These are phyloP conservation scores for Hyaloscypha hepaticicola DNA, from an alignment of 495 filamentous ascomycete species.

Conservation along the genomic window DNA sequence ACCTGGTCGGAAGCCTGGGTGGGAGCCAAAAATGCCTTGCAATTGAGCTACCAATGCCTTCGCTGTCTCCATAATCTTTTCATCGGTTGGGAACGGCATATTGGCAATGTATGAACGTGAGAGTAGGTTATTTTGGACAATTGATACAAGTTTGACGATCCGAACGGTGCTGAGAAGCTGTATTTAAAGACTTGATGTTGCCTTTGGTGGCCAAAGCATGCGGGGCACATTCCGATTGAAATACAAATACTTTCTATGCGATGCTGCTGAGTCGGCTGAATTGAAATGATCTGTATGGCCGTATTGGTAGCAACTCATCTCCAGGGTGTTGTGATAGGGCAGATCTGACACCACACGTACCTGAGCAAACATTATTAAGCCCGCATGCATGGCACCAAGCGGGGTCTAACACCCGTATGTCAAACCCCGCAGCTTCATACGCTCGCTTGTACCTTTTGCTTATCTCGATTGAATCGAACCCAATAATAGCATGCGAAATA, in stretches of 20 bases:
- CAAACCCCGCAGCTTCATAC: neutral
- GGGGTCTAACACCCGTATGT: neutral
- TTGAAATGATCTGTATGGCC: neutral
- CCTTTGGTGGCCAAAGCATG: neutral
- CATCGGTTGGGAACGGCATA: slow-evolving; percentile 43
- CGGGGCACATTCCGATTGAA: neutral
- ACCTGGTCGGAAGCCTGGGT: slow-evolving; percentile 47
- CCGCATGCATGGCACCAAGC: neutral
- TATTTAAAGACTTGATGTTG: neutral
- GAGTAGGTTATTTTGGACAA: neutral
- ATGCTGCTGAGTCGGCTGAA: neutral
- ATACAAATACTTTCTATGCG: neutral
- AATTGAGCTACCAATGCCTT: slow-evolving; percentile 39
- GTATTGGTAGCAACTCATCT: neutral
- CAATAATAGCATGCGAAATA: neutral
- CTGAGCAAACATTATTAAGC: neutral
- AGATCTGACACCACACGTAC: neutral
- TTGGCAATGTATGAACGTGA: neutral
- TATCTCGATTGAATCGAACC: neutral
- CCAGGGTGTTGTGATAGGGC: neutral
- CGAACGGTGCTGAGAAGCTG: neutral
- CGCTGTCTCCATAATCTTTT: slow-evolving; percentile 40
- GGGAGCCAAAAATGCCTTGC: slow-evolving; percentile 41
- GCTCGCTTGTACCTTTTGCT: neutral
- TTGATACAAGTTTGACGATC: neutral